Evolutionary conservation across 1,284 basidiomycete genomes (phyloP).

Genomic region (Volvariella volvacea): DNA sequence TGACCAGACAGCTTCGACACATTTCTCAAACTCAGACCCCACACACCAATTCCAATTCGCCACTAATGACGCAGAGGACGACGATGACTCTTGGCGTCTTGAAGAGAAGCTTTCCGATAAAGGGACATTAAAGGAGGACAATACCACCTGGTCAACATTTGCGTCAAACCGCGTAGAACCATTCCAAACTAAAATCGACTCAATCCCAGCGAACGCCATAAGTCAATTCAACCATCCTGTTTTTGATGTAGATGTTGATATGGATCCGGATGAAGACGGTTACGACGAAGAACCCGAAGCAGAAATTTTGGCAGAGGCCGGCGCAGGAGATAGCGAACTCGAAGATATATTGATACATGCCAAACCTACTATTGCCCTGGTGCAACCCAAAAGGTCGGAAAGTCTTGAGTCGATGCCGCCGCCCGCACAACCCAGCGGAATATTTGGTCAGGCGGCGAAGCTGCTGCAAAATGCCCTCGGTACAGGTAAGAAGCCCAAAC

Average conservation of each 20-base stretch:
- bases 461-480: conserved; percentile 59
- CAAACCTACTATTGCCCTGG: conserved; percentile 31
- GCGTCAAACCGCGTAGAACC: conserved; percentile 44
- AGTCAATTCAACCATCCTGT: background rate
- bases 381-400: conserved; percentile 35
- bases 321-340: conserved; percentile 26
- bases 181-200: background rate
- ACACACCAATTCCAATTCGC: too few relatives aligned
- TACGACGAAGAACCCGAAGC: conserved; percentile 16
- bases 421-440: conserved; percentile 49
- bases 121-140: conserved; percentile 61
- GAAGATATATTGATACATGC: conserved; percentile 31
- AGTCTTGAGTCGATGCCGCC: conserved; percentile 46
- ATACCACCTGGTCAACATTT: conserved; percentile 63
- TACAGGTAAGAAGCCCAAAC: conserved; percentile 58
- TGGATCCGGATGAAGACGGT: conserved; percentile 8
- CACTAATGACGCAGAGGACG: conserved; percentile 37
- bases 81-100: conserved; percentile 70
- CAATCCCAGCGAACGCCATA: background rate
- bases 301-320: conserved; percentile 10
- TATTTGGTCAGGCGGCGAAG: conserved; percentile 63
- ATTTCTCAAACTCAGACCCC: too few relatives aligned
- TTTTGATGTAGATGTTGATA: conserved; percentile 13
- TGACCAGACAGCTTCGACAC: background rate
- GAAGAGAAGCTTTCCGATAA: conserved; percentile 60